Evolutionary conservation across 768 basidiomycete species (phyloP), one percentile per base, ranked within the genome.

Genomic region (Podaxis rugospora): DNA sequence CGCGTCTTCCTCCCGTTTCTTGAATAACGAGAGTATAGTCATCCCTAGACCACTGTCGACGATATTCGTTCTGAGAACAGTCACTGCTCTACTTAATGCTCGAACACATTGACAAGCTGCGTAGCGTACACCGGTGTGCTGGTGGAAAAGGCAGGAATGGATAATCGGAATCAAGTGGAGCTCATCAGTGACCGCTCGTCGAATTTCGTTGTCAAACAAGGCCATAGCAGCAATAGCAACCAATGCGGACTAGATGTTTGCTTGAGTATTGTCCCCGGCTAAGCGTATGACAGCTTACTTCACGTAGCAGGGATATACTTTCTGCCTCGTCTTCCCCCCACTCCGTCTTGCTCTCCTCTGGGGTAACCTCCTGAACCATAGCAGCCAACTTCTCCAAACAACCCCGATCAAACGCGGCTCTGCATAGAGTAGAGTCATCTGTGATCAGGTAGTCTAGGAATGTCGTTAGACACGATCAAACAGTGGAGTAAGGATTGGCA

Each of bases 41-140:
- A 87, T 76, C 0, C 92, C 93, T 2, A 95, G 75, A 1, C 89
- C 91, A 35, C 83, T 85, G 67, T 98, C 95, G 2, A 93, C 84
- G 16, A 98, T 80, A 61, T 86, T 92, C 36, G 95, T 97, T 32
- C 93, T 78, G 32, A 95, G 76, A 9, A 94, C 88, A 0, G 86
- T 82, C 1, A 95, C 87, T 6, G 87, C 87, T 23, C 96, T 82
- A 42, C 86, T 86, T 40, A 98, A 77, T 0, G 90, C 89, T 14
- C 95, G 79, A 1, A 93, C 81, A 64, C 89, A 90, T 66, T 96
- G 95, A 67, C 92, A 94, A 0, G 92, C 90, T 0, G 92, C 92
- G 49, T 90, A 92, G 5, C 94, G 84, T 2, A 95, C 88, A 0
- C 90, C 92, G 14, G 86, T 77, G 59, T 88, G 82, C 0, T 88